Percentiles rank a stretch among this genome's conserved stretches.
Conservation (phyloP, 2,329 filamentous ascomycete species). For the Fonsecaea pedrosoi region DNA sequence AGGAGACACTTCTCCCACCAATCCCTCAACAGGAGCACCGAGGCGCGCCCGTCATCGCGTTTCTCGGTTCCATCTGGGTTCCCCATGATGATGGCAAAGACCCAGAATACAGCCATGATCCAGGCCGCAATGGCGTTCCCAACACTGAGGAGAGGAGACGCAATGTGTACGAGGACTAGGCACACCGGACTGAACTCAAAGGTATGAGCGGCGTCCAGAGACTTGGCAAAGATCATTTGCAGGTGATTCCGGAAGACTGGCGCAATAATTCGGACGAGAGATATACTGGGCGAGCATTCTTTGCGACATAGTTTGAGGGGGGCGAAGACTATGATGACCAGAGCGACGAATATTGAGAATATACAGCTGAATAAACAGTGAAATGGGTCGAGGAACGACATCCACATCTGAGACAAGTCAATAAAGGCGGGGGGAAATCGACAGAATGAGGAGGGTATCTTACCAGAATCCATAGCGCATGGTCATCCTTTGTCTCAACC, state of each 20-base stretch:
- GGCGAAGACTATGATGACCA: slow-evolving; percentile 59
- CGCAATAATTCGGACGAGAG: slow-evolving; percentile 36
- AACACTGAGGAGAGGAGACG: slow-evolving; percentile 64
- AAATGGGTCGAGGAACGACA: slow-evolving; percentile 56
- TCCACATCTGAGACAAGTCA: slow-evolving; percentile 39
- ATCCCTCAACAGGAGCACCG: slow-evolving; percentile 63
- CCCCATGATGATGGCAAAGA: slow-evolving; percentile 66
- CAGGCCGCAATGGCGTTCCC: slow-evolving; percentile 64
- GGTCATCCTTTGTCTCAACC: slow-evolving; percentile 43
- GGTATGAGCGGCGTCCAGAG: slow-evolving; percentile 41
- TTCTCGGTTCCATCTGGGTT: slow-evolving; percentile 67
- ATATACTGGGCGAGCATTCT: slow-evolving; percentile 47
- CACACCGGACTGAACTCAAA: slow-evolving; percentile 48
- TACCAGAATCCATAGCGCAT: slow-evolving; percentile 56
- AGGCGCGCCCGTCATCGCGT: slow-evolving; percentile 66
- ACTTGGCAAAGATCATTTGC: slow-evolving; percentile 38
- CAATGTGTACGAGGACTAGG: slow-evolving; percentile 60
- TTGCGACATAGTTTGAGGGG: slow-evolving; percentile 62
- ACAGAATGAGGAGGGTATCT: background rate
- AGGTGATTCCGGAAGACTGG: slow-evolving; percentile 39
- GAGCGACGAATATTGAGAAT: slow-evolving; percentile 61
- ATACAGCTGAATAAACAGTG: slow-evolving; percentile 61
- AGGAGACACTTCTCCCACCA: slow-evolving; percentile 68
- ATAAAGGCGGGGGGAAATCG: background rate
- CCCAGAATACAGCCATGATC: slow-evolving; percentile 68